Evolutionary conservation across 1,139 yeast genomes (phyloP).

Genomic region (Taphrina deformans): DNA sequence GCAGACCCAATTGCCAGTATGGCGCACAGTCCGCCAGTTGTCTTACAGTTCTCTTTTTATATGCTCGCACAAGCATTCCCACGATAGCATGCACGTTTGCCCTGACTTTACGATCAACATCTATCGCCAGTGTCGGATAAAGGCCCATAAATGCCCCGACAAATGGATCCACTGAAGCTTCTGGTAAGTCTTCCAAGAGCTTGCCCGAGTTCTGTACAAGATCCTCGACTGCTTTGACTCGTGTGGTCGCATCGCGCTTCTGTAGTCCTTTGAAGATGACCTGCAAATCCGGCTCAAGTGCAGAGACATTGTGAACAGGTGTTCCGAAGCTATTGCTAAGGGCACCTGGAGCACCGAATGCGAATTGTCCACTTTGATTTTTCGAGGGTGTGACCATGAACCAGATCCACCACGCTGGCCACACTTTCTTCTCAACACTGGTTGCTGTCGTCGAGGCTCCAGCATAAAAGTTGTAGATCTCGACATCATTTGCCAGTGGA

Average conservation of each 20-base stretch:
- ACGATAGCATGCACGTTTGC: slow-evolving; percentile 20
- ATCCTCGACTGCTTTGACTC: slow-evolving; percentile 73
- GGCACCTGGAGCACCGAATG: neutral
- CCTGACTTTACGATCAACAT: slow-evolving; percentile 29
- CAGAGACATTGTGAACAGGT: neutral
- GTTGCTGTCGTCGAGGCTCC: neutral
- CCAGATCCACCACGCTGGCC: neutral
- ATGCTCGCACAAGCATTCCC: slow-evolving; percentile 2
- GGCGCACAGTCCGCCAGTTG: slow-evolving; percentile 4
- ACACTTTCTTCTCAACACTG: neutral
- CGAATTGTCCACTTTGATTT: neutral
- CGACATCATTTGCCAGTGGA: neutral
- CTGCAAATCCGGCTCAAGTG: slow-evolving; percentile 45
- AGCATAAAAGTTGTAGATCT: neutral
- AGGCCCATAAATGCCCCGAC: slow-evolving; percentile 6
- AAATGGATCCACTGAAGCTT: neutral
- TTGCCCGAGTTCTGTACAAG: slow-evolving; percentile 48
- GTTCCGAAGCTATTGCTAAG: neutral
- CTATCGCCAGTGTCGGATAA: slow-evolving; percentile 26
- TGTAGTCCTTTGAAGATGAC: slow-evolving; percentile 70
- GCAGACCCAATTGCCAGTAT: slow-evolving; percentile 11
- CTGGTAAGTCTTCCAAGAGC: slow-evolving; percentile 37
- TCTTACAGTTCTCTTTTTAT: slow-evolving; percentile 1
- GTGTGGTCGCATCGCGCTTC: slow-evolving; percentile 79
- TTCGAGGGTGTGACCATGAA: slow-evolving; percentile 4